Evolutionary conservation across 768 basidiomycete species (phyloP).

Genomic region (Inosperma sp.): DNA sequence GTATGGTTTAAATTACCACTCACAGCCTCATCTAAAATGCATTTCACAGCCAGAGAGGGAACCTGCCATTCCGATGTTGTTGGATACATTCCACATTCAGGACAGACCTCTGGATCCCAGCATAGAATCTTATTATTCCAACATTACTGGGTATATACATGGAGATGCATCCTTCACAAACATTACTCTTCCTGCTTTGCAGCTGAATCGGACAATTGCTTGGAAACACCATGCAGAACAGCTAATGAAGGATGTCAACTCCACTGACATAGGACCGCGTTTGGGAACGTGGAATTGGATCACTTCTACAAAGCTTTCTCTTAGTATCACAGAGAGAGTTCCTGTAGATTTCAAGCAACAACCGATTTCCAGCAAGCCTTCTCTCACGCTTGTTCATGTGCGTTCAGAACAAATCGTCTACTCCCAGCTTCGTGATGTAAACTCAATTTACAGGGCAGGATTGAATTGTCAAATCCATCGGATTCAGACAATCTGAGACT

Average conservation of each 20-base stretch:
- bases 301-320: constrained; percentile 52
- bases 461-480: constrained; percentile 58
- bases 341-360: constrained; percentile 36
- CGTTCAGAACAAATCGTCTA: constrained; percentile 23
- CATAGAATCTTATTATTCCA: constrained; percentile 59
- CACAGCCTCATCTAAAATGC: constrained; percentile 2
- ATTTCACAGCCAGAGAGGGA: constrained; percentile 44
- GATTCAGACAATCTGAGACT: constrained; percentile 55
- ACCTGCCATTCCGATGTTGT: constrained; percentile 39
- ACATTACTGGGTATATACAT: constrained; percentile 76
- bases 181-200: constrained; percentile 47
- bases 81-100: constrained; percentile 45
- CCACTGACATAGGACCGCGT: constrained; percentile 44
- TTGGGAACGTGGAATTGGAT: constrained; percentile 71
- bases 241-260: constrained; percentile 47
- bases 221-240: constrained; percentile 52
- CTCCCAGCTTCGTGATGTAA: constrained; percentile 3
- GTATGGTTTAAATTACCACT: constrained; percentile 34
- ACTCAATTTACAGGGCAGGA: constrained; percentile 49
- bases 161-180: constrained; percentile 61
- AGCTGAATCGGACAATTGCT: constrained; percentile 33
- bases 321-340: constrained; percentile 63
- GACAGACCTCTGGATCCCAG: constrained; percentile 42
- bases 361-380: constrained; percentile 9
- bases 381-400: constrained; percentile 59